These are phyloP conservation scores for Thalia dealbata DNA, from an alignment of 176 grass and related monocot species.

Conservation along the genomic window DNA sequence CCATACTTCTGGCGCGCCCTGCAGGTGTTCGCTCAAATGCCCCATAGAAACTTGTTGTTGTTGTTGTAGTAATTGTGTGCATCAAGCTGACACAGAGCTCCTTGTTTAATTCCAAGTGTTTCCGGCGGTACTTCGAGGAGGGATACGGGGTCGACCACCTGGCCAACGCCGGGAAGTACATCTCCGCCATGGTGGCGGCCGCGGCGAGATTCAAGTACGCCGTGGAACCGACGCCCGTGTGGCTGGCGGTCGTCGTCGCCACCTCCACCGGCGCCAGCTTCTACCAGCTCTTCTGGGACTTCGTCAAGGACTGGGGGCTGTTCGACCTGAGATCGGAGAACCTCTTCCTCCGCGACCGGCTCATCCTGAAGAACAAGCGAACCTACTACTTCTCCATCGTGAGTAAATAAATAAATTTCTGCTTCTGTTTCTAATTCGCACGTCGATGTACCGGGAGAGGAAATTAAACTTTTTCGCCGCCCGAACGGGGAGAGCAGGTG, in stretches of 20 bases:
- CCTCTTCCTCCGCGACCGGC: constrained; percentile 51
- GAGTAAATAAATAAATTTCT: constrained; percentile 1
- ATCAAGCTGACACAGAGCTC: too few species aligned
- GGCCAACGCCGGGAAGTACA: constrained; percentile 73
- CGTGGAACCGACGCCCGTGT: constrained; percentile 42
- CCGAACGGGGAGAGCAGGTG: constrained; percentile 22
- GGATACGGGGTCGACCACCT: constrained; percentile 63
- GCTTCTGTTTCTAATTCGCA: background rate
- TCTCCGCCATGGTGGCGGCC: constrained; percentile 89
- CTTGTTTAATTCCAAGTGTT: constrained; percentile 26
- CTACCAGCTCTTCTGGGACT: constrained; percentile 98
- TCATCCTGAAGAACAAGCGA: constrained; percentile 71
- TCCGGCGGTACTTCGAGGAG: constrained; percentile 86
- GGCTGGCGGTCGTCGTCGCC: constrained; percentile 44
- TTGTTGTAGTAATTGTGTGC: too few species aligned
- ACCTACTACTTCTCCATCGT: constrained; percentile 82
- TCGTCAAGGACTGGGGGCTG: constrained; percentile 86
- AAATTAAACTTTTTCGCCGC: too few species aligned
- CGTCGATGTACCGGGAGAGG: too few species aligned
- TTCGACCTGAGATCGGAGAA: constrained; percentile 51
- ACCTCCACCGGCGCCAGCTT: constrained; percentile 52
- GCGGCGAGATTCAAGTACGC: constrained; percentile 57
- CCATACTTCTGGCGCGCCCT: constrained; percentile 96
- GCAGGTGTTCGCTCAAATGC: constrained; percentile 45
- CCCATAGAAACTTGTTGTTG: too few species aligned